These are phyloP conservation scores for Fusarium fracticaudum DNA, from an alignment of 2,329 filamentous ascomycete species.

Conservation along the genomic window DNA sequence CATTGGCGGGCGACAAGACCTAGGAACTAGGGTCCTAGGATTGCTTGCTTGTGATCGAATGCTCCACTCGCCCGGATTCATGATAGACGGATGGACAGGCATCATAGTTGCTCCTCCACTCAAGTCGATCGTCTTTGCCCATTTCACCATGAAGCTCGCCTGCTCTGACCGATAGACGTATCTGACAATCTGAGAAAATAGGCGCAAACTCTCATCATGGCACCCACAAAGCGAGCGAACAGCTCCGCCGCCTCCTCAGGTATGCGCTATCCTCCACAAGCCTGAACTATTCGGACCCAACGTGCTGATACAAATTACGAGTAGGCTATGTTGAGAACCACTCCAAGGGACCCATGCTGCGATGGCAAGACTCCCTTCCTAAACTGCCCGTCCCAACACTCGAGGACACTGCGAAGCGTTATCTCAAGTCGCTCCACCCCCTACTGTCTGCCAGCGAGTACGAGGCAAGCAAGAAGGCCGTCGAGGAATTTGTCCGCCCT, in stretches of 20 bases:
- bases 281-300: neutral
- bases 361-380: constrained; percentile 87
- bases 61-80: constrained; percentile 7
- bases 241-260: constrained; percentile 64
- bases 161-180: neutral
- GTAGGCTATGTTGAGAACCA: constrained; percentile 82
- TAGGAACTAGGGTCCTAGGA: constrained; percentile 6
- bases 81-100: neutral
- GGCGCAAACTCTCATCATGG: constrained; percentile 56
- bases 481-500: constrained; percentile 89
- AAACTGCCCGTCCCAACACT: constrained; percentile 82
- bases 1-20: constrained; percentile 11
- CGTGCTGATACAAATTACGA: constrained; percentile 29
- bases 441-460: constrained; percentile 75
- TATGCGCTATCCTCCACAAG: constrained; percentile 43
- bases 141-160: neutral
- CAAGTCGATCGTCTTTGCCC: neutral
- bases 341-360: constrained; percentile 81
- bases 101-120: neutral
- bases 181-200: constrained; percentile 18
- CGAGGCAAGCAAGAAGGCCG: constrained; percentile 79
- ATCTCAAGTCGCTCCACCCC: constrained; percentile 82
- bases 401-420: constrained; percentile 82
- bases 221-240: constrained; percentile 62
- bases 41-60: constrained; percentile 30